A percentile compares a stretch with the other conserved stretches of the same genome.
These are phyloP conservation scores for Hypsizygus ulmarius DNA, from an alignment of 1,284 basidiomycete species.

Conservation along the genomic window DNA sequence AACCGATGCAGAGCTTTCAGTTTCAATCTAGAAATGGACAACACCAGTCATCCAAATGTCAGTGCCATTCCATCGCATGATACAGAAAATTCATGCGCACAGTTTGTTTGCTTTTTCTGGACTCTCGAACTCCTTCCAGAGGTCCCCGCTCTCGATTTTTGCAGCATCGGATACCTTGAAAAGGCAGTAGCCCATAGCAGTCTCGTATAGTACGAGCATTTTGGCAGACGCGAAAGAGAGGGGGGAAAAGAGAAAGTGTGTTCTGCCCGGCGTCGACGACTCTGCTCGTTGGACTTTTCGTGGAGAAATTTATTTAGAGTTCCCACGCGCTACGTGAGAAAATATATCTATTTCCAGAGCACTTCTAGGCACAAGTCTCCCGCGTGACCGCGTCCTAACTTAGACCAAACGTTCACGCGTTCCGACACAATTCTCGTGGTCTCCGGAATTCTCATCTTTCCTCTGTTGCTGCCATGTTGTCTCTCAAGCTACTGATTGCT, in stretches of 20 bases:
- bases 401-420: no score
- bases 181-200: slow-evolving; percentile 92
- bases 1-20: slow-evolving; percentile 96
- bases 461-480: no score
- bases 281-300: slow-evolving; percentile 12
- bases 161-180: slow-evolving; percentile 94
- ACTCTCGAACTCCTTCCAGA: slow-evolving; percentile 91
- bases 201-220: slow-evolving; percentile 86
- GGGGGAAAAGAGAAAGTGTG: not conserved
- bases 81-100: slow-evolving; percentile 47
- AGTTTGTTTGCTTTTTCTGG: slow-evolving; percentile 90
- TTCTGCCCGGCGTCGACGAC: slow-evolving; percentile 1
- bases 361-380: no score
- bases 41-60: not conserved
- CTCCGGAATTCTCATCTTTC: no score
- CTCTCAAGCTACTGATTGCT: not conserved
- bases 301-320: slow-evolving; percentile 20
- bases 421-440: no score
- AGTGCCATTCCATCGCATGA: slow-evolving; percentile 4
- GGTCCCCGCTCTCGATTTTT: slow-evolving; percentile 82
- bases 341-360: not conserved
- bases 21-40: slow-evolving; percentile 66
- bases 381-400: no score
- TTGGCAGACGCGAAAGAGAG: slow-evolving; percentile 21
- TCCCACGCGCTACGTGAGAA: slow-evolving; percentile 18